Base-by-base conservation (phyloP, 768 basidiomycete genomes). In the Naganishia vaughanmartiniae region DNA sequence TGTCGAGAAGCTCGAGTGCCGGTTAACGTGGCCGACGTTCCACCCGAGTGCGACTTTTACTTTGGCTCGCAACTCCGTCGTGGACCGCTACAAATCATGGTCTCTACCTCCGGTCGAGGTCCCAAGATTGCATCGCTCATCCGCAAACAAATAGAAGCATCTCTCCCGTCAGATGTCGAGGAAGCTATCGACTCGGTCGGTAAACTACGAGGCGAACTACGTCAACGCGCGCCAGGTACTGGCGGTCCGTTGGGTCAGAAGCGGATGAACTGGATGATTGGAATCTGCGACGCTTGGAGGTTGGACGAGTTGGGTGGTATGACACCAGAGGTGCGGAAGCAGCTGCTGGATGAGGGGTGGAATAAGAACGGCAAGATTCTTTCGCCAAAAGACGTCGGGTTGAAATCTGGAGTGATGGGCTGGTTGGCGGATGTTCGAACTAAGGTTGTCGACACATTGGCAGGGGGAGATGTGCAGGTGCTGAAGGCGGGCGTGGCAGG, bases 1-100 rank as follows among this genome's bases (percentile, higher is more conserved):
- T 90, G 90, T 75, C 83, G 92, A 67, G 83, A 85, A 30, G 84
- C 81, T 66, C 86, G 84, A 56, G 89, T 97, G 60, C 92, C 93
- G 9, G 89, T 95, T 67, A 99, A 99, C 81, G 92, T 93, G 72
- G 96, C 96, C 46, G 95, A 99, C 83, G 90, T 97, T 71, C 96
- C 96, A 2, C 88, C 90, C 54, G 87, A 89, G 53, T 99, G 96
- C 84, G 95, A 99, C 82, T 99, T 99, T 78, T 98, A 94, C 84
- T 99, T 98, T 83, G 96, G 96, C 60, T 90, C 92, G 3, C 91
- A 92, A 80, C 88, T 97, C 71, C 89, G 92, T 34, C 86, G 88
- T 71, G 94, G 95, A 0, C 91, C 94, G 0, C 83, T 99, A 28
- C 93, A 96, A 82, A 87, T 99, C 73, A 90, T 98, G 90, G 88